Conservation (phyloP, 140 eudicot genomes). For the Stevia rebaudiana region DNA sequence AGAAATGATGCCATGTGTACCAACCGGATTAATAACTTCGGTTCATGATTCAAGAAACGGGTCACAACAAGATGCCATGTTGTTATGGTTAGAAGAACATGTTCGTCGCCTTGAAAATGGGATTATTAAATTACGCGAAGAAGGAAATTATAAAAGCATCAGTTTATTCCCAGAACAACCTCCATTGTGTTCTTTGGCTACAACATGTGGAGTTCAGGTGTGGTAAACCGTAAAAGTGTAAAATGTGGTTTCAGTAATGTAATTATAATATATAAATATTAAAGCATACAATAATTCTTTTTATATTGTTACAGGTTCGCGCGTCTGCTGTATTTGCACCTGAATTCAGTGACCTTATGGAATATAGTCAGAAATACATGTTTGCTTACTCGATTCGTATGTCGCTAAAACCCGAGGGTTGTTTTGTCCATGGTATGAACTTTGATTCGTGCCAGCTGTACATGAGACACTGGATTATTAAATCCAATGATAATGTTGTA, state of each 20-base stretch:
- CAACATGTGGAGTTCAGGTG: conserved; percentile 89
- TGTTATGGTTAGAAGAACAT: conserved; percentile 94
- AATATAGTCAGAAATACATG: conserved; percentile 32
- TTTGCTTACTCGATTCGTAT: conserved; percentile 83
- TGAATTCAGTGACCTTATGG: conserved; percentile 54
- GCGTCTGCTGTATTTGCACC: conserved; percentile 84
- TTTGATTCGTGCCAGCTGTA: conserved; percentile 70
- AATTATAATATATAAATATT: not conserved
- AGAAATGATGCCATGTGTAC: conserved; percentile 89
- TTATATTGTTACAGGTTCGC: conserved; percentile 51
- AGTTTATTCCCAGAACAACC: conserved; percentile 59
- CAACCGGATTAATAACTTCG: conserved; percentile 36
- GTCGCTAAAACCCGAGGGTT: conserved; percentile 74
- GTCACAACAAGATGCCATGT: conserved; percentile 61
- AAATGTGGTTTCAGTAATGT: not conserved
- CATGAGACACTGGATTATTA: conserved; percentile 80
- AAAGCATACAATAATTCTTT: not conserved
- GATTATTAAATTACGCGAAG: conserved; percentile 46
- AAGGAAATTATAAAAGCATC: conserved; percentile 47
- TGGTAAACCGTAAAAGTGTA: conserved; percentile 1
- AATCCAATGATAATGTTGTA: conserved; percentile 41
- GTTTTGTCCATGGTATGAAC: conserved; percentile 47
- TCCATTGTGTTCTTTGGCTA: conserved; percentile 60
- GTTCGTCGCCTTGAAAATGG: conserved; percentile 64
- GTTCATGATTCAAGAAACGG: conserved; percentile 36